Evolutionary conservation across 2,329 filamentous ascomycete genomes (phyloP), one percentile per base, ranked within the genome.

Genomic region (Scedosporium aurantiacum): DNA sequence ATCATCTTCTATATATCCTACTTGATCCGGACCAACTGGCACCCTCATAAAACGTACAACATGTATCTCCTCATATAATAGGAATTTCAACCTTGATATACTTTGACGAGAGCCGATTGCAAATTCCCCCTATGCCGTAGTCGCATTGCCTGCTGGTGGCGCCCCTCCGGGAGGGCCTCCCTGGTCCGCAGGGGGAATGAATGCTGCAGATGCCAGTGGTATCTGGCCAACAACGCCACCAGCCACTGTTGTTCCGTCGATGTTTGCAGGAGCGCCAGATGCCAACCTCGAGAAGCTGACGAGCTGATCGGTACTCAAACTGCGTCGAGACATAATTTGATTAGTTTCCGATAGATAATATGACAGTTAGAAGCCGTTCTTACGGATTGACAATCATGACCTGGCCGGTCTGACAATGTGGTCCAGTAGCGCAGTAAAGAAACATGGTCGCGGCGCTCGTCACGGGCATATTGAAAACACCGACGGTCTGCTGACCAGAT

Each of bases 331-430:
- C 18, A 21, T 8, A 54, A 7, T 18, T 54, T 25, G 6, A 21
- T 54, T 54, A 54, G 50, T 14, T 54, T 14, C 18, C 3, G 23
- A 16, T 2, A 23, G 23, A 54, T 12, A 10, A 37, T 37, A 8
- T 37, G 32, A 6, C 32, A 10, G 10, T 2, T 5, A 25, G 23
- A 54, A 16, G 12, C 12, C 6, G 43, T 6, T 66, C 73, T 63
- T 61, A 75, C 74, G 76, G 75, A 62, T 82, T 82, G 45, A 82
- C 74, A 5, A 79, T 73, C 70, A 79, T 75, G 28, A 78, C 74
- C 72, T 82, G 80, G 6, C 79, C 79, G 7, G 66, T 67, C 65
- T 80, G 75, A 55, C 80, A 82, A 62, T 82, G 79, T 2, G 74
- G 75, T 0, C 70, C 74, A 2, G 76, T 76, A 0, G 78, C 76